Evolutionary conservation across 208 protist species (phyloP).

Genomic region (Jaenimonas drosophilae): DNA sequence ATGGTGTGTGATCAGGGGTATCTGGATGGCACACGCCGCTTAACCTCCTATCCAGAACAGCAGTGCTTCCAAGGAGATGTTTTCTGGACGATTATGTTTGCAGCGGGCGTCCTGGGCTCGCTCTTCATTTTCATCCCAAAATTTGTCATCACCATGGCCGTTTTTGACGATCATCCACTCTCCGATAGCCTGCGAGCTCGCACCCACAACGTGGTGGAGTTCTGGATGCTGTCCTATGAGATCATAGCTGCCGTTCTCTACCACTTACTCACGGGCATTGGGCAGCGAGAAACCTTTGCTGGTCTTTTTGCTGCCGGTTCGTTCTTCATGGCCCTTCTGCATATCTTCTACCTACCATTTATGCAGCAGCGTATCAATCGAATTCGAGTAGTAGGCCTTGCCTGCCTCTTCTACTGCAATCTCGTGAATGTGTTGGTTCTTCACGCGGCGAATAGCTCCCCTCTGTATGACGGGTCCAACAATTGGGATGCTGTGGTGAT

Average conservation of each 20-base stretch:
- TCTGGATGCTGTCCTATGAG: slow-evolving; percentile 3
- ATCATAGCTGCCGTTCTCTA: slow-evolving; percentile 7
- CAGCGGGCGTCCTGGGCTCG: slow-evolving; percentile 2
- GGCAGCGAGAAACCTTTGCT: slow-evolving; percentile 7
- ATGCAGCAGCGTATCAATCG: slow-evolving; percentile 6
- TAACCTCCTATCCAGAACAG: slow-evolving; percentile 4
- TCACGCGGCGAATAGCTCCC: not conserved
- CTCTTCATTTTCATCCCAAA: slow-evolving; percentile 6
- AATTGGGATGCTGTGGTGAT: slow-evolving; percentile 5
- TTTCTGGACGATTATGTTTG: slow-evolving; percentile 2
- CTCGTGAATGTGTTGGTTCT: slow-evolving; percentile 5
- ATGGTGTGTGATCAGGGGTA: slow-evolving; percentile 6
- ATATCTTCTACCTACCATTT: slow-evolving; percentile 17
- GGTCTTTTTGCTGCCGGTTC: not conserved
- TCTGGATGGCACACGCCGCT: not conserved
- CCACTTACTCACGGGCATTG: slow-evolving; percentile 8
- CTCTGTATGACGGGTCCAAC: not conserved
- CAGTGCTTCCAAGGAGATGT: slow-evolving; percentile 2
- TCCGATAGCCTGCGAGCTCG: slow-evolving; percentile 4
- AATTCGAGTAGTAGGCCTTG: slow-evolving; percentile 5
- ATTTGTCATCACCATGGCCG: slow-evolving; percentile 4
- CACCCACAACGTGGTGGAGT: slow-evolving; percentile 11
- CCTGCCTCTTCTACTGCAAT: not conserved
- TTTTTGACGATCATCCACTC: slow-evolving; percentile 15
- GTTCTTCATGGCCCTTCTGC: slow-evolving; percentile 6